phyloP scores from a whole-genome alignment of 495 filamentous ascomycete species.

The Aspergillus nidulans region DNA sequence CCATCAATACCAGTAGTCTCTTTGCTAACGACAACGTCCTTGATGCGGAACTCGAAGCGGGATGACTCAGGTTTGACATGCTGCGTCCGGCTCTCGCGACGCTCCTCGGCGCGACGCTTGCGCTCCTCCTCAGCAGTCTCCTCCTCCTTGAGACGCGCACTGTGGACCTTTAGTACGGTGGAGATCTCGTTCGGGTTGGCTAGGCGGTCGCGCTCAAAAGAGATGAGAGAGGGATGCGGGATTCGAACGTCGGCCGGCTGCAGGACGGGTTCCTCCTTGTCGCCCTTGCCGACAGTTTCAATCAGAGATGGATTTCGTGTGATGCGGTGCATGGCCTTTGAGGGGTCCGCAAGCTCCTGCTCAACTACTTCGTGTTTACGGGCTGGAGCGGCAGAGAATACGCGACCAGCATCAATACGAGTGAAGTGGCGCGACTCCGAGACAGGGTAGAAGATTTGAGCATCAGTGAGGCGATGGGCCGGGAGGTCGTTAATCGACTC shows the following conservation, averaged over 20 bases:
- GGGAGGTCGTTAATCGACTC: constrained; percentile 91
- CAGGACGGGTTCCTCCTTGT: constrained; percentile 47
- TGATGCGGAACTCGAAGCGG: constrained; percentile 79
- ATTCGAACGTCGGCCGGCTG: constrained; percentile 82
- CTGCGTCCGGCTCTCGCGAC: constrained; percentile 32
- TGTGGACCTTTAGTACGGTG: constrained; percentile 30
- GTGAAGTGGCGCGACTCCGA: constrained; percentile 90
- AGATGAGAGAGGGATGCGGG: constrained; percentile 79
- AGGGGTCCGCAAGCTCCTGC: constrained; percentile 24
- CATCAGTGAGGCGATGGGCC: constrained; percentile 69
- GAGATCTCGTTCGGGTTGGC: constrained; percentile 21
- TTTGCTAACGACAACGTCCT: constrained; percentile 52
- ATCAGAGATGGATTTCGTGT: constrained; percentile 28
- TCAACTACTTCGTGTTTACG: constrained; percentile 23
- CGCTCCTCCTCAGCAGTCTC: constrained; percentile 34
- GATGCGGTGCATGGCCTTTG: constrained; percentile 23
- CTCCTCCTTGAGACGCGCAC: constrained; percentile 41
- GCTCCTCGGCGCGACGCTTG: constrained; percentile 34
- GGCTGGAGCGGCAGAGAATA: constrained; percentile 58
- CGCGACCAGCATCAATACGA: constrained; percentile 80
- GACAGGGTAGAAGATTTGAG: constrained; percentile 85
- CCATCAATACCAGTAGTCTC: constrained; percentile 60
- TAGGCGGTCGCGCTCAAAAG: constrained; percentile 45
- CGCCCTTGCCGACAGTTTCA: constrained; percentile 42
- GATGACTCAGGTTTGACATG: constrained; percentile 47